Base-by-base conservation (phyloP, 2,329 filamentous ascomycete species). In the Chalara sp. region DNA sequence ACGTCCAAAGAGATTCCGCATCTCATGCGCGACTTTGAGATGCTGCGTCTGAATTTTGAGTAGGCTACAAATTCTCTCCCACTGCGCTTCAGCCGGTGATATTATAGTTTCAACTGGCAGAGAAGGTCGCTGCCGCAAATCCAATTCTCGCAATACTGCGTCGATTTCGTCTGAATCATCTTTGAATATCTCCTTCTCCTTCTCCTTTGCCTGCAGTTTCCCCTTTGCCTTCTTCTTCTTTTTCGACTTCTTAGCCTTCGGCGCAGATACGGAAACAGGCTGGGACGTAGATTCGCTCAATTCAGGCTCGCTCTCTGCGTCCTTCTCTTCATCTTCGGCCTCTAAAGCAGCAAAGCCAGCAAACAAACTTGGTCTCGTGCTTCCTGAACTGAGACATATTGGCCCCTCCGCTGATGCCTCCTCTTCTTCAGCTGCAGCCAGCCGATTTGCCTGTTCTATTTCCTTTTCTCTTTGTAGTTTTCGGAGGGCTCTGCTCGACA, bases 11-110 rank as follows among this genome's bases (percentile, higher is more conserved):
- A 89, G 70, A 56, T 77, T 80, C 51, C 82, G 85, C 89, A 99
- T 96, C 71, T 99, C 93, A 62, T 96, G 95, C 35, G 85, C 76
- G 6, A 88, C 88, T 64, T 92, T 91, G 8, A 99, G 78, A 59
- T 90, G 81, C 58, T 87, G 79, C 1, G 84, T 80, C 58, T 86
- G 83, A 47, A 88, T 72, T 3, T 76, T 70, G 0, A 88, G 70
- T 10, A 86, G 67, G 21, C 74, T 70, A 68, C 65, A 79, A 54
- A 72, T 53, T 53, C 73, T 74, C 46, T 77, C 68, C 44, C 70
- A 65, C 47, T 71, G 70, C 48, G 68, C 65, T 51, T 68, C 62
- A 4, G 63, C 48, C 11, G 46, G 46, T 6, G 55, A 33, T 11
- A 51, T 47, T 8, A 56, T 60, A 47, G 31, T 55, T 28, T 33